These are phyloP conservation scores for Solanum hybrid DNA, from an alignment of 305 asterid genomes.

Conservation along the genomic window DNA sequence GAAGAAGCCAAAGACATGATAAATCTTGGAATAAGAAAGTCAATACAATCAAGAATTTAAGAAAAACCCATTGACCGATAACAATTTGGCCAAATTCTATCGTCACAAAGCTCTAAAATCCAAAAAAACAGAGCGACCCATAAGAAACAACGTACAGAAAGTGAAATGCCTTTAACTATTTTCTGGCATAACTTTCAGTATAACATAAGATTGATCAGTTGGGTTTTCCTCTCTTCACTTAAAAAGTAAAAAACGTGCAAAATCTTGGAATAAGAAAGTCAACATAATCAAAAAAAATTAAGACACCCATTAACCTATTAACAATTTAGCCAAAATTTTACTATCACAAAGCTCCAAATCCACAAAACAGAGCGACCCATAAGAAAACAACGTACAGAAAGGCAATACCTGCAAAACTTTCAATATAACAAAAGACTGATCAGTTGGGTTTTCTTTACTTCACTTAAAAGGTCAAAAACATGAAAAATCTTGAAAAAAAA, in stretches of 20 bases:
- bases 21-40: not conserved
- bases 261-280: not conserved
- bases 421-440: not conserved
- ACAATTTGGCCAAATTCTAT: not conserved
- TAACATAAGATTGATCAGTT: not conserved
- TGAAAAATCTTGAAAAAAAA: not conserved
- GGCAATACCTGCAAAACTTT: not conserved
- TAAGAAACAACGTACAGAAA: not conserved
- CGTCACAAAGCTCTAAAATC: not conserved
- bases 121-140: not conserved
- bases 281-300: not conserved
- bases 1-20: not conserved
- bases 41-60: not conserved
- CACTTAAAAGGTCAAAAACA: not conserved
- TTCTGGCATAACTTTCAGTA: not conserved
- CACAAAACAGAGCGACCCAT: not conserved
- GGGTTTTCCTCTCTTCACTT: not conserved
- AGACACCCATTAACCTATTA: not conserved
- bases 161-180: not conserved
- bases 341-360: not conserved
- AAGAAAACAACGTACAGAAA: not conserved
- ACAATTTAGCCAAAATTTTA: not conserved
- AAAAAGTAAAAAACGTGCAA: not conserved
- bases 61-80: not conserved
- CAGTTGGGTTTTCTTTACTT: not conserved